Evolutionary conservation across 768 basidiomycete species (phyloP), one percentile per base, ranked within the genome.

Genomic region (Rhodotorula taiwanensis): DNA sequence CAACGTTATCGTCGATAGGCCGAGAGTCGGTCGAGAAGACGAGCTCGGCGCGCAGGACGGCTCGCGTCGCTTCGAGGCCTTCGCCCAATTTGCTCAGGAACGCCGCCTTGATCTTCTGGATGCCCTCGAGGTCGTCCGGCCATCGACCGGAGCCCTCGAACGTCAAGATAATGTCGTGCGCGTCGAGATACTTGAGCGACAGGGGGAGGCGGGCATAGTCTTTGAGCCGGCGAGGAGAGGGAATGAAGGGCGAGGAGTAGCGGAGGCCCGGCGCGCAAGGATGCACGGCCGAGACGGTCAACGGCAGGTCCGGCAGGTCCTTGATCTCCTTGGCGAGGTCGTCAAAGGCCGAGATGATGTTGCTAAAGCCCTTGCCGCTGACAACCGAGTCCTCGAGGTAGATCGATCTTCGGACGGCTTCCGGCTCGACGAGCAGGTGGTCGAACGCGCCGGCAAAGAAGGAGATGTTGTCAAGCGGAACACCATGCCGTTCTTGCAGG

Each of bases 71-170:
- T 81, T 84, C 83, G 51, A 95, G 79, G 2, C 80, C 79, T 25
- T 79, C 78, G 2, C 86, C 89, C 11, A 97, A 79, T 44, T 83
- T 83, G 72, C 91, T 88, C 64, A 97, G 83, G 74, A 98, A 87
- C 0, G 93, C 94, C 2, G 94, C 79, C 75, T 98, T 98, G 76
- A 91, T 86, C 66, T 89, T 89, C 75, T 95, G 94, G 51, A 97
- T 87, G 0, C 92, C 91, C 23, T 79, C 81, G 7, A 98, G 80
- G 68, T 98, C 91, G 72, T 98, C 93, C 0, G 95, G 94, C 95
- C 95, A 99, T 65, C 83, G 83, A 0, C 86, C 84, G 0, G 91
- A 94, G 65, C 86, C 87, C 74, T 98, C 94, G 71, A 97, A 95
- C 74, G 93, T 87, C 36, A 98, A 76, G 28, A 91, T 75, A 52